A percentile compares a stretch with the other conserved stretches of the same genome.
phyloP scores from a whole-genome alignment of 345 rosid species.

The Capsella bursapastoris region DNA sequence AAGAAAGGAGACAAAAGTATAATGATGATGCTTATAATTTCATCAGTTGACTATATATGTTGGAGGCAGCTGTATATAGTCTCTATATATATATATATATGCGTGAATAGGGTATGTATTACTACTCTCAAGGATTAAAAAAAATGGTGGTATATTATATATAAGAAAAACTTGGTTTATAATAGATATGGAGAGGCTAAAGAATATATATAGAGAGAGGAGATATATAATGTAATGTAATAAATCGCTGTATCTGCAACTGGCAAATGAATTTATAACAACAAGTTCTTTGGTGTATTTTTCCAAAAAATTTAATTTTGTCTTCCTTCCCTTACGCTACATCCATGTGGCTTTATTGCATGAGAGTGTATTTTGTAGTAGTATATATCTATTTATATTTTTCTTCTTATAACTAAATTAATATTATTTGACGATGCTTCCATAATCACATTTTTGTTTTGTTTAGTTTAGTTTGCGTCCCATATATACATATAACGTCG shows the following conservation, averaged over 20 bases:
- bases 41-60: conserved; percentile 44
- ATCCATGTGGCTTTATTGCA: conserved; percentile 54
- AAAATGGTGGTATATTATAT: conserved; percentile 2
- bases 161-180: conserved; percentile 21
- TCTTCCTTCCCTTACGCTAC: conserved; percentile 50
- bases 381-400: neutral
- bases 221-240: conserved; percentile 34
- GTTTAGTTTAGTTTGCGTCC: neutral
- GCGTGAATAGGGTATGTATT: conserved; percentile 7
- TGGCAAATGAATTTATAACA: conserved; percentile 50
- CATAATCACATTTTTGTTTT: no score
- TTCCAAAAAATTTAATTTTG: conserved; percentile 44
- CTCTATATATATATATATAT: neutral
- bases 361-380: conserved; percentile 31
- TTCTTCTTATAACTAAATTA: no score
- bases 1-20: conserved; percentile 38
- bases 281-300: conserved; percentile 42
- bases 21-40: conserved; percentile 41
- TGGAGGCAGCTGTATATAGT: conserved; percentile 42
- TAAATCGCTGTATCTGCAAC: conserved; percentile 49
- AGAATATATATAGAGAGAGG: conserved; percentile 3
- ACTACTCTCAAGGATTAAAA: neutral
- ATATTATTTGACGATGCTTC: conserved; percentile 3
- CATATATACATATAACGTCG: neutral
- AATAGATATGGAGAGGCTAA: neutral